phyloP scores from a whole-genome alignment of 2,329 filamentous ascomycete genomes.

The Aspergillus sp. region DNA sequence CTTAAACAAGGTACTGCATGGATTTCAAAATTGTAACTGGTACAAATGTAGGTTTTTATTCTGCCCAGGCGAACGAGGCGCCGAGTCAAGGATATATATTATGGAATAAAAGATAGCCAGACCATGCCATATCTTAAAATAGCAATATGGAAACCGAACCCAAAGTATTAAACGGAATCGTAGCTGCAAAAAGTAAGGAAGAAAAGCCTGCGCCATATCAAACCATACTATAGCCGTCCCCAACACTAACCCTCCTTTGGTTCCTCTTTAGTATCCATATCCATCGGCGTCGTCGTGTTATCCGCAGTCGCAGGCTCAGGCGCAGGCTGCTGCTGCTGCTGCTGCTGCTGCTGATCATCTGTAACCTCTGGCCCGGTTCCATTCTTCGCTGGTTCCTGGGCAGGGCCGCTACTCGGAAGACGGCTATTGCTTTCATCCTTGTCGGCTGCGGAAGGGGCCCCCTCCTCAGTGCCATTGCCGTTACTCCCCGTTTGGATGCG shows the following conservation, averaged over 20 bases:
- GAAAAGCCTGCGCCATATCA: neutral
- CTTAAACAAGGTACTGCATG: no score
- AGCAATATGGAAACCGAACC: neutral
- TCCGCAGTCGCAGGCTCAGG: constrained; percentile 5
- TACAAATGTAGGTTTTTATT: no score
- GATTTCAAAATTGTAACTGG: no score
- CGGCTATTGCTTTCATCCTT: neutral
- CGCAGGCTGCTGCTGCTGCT: no score
- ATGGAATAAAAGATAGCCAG: no score
- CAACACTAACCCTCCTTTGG: constrained; percentile 23
- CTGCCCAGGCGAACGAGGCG: no score
- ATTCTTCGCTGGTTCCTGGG: neutral
- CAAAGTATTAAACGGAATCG: neutral
- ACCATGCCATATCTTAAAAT: neutral
- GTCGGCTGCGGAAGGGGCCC: constrained; percentile 4
- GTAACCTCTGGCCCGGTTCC: constrained; percentile 1
- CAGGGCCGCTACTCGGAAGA: neutral
- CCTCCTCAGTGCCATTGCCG: no score
- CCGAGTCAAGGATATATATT: no score
- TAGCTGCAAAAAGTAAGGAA: neutral
- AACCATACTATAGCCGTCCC: neutral
- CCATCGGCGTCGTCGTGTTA: constrained; percentile 26
- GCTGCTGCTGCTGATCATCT: neutral
- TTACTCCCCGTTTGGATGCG: constrained; percentile 24
- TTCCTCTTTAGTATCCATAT: constrained; percentile 29